Conservation (phyloP, 495 filamentous ascomycete genomes). For the Neurospora hispaniola region DNA sequence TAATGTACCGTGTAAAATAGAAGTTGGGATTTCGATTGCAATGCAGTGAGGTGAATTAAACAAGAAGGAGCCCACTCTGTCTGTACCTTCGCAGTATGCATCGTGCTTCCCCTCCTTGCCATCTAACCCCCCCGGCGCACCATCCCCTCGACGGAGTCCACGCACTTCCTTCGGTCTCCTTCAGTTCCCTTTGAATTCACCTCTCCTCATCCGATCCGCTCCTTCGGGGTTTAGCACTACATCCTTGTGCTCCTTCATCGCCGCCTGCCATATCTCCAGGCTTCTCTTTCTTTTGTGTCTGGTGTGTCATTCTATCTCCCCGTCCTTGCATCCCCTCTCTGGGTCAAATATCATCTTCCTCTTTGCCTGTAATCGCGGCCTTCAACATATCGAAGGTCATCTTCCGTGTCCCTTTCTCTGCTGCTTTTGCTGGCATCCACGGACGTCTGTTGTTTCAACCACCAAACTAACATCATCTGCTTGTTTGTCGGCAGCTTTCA, state of each 20-base stretch:
- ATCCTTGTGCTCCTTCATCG: background rate
- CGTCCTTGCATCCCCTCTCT: background rate
- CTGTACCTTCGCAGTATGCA: background rate
- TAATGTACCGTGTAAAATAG: background rate
- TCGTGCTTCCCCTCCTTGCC: background rate
- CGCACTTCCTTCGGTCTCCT: background rate
- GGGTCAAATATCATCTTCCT: background rate
- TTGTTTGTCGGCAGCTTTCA: background rate
- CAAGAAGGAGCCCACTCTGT: background rate
- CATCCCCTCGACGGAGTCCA: background rate
- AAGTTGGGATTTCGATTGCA: background rate
- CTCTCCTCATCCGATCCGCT: background rate
- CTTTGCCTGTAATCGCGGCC: background rate
- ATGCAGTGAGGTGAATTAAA: background rate
- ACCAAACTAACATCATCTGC: background rate
- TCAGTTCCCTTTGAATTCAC: background rate
- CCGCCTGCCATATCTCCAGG: background rate
- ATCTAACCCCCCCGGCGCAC: background rate
- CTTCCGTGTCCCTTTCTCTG: background rate
- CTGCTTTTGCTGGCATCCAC: background rate
- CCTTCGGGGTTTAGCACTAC: background rate
- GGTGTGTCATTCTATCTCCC: background rate
- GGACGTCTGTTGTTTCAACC: background rate
- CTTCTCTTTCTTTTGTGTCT: background rate
- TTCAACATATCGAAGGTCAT: background rate